Conservation (phyloP, 805 yeast species). For the Barnettozyma californica region DNA sequence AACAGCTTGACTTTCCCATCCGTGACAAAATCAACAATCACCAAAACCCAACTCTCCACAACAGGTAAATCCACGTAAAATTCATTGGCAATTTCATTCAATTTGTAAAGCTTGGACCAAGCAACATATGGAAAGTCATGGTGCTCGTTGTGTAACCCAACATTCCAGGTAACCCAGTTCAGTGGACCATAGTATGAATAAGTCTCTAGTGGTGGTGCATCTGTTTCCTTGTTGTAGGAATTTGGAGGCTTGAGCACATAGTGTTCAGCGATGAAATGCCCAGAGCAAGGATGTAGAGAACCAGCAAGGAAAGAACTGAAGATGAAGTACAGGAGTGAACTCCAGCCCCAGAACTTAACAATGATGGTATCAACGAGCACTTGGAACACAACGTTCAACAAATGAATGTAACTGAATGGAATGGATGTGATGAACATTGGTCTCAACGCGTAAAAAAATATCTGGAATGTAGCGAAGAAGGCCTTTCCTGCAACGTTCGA, state of each 20-base stretch:
- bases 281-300: slow-evolving; percentile 89
- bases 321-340: slow-evolving; percentile 59
- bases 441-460: slow-evolving; percentile 82
- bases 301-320: slow-evolving; percentile 85
- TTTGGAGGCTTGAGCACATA: slow-evolving; percentile 62
- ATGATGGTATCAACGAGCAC: slow-evolving; percentile 51
- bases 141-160: slow-evolving; percentile 91
- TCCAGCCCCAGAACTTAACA: slow-evolving; percentile 57
- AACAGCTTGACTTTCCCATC: slow-evolving; percentile 65
- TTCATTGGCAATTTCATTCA: slow-evolving; percentile 66
- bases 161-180: slow-evolving; percentile 82
- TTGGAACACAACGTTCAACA: slow-evolving; percentile 58
- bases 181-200: slow-evolving; percentile 83
- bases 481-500: slow-evolving; percentile 82
- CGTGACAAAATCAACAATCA: slow-evolving; percentile 64
- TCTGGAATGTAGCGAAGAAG: slow-evolving; percentile 85
- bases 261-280: slow-evolving; percentile 95
- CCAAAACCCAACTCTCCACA: slow-evolving; percentile 75
- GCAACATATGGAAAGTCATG: slow-evolving; percentile 94
- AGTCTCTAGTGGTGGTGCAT: slow-evolving; percentile 67
- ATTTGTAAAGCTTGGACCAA: slow-evolving; percentile 71
- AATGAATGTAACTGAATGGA: slow-evolving; percentile 69
- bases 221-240: slow-evolving; percentile 22
- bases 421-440: slow-evolving; percentile 82
- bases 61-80: slow-evolving; percentile 77